phyloP scores from a whole-genome alignment of 352 stramenopile genomes.

The Phytophthora aleatoria region DNA sequence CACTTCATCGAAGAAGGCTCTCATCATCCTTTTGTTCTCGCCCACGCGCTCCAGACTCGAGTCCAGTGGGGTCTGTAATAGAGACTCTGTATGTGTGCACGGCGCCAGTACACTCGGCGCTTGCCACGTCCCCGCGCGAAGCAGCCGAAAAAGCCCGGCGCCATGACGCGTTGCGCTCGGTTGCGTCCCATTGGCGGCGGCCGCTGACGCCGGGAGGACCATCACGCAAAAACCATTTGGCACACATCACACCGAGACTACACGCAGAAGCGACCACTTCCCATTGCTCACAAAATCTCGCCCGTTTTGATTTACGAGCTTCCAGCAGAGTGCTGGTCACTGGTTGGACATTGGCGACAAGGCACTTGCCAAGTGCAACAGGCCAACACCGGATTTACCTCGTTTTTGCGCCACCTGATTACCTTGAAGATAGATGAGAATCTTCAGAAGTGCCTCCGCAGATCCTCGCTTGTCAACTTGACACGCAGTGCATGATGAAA shows the following conservation, averaged over 20 bases:
- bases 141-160: neutral
- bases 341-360: neutral
- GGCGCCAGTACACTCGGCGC: neutral
- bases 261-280: neutral
- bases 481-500: neutral
- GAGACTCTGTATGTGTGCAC: conserved; percentile 7
- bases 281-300: neutral
- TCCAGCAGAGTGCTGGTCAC: neutral
- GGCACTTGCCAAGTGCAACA: neutral
- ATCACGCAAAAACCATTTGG: conserved; percentile 7
- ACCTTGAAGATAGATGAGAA: conserved; percentile 10
- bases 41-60: too few relatives aligned
- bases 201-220: conserved; percentile 11
- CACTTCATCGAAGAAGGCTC: conserved; percentile 7
- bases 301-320: conserved; percentile 2
- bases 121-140: conserved; percentile 6
- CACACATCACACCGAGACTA: neutral
- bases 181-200: conserved; percentile 16
- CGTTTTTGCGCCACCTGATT: conserved; percentile 9
- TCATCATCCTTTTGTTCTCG: conserved; percentile 34
- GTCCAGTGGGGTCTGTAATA: too few relatives aligned
- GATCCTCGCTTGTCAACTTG: conserved; percentile 3
- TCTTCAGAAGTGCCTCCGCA: conserved; percentile 25
- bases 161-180: conserved; percentile 24
- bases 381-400: conserved; percentile 14